A percentile compares a stretch with the other conserved stretches of the same genome.
These are phyloP conservation scores for Kluyveromyces sp. DNA, from an alignment of 1,139 yeast species.

Conservation along the genomic window DNA sequence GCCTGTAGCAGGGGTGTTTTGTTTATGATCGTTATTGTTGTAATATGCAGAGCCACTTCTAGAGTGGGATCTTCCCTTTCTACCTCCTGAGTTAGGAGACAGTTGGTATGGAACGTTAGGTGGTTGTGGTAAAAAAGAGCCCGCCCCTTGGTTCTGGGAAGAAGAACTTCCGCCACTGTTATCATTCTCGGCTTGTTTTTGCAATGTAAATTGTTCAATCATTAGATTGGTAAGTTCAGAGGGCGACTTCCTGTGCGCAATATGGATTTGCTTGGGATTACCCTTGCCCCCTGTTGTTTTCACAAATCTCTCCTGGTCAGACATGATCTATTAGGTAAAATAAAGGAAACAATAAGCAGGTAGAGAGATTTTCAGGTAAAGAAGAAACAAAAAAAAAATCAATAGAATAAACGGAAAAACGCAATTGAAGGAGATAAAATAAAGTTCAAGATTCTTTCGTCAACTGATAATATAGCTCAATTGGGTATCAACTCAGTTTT, in stretches of 20 bases:
- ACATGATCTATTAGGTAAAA: neutral
- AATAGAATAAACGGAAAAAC: no score
- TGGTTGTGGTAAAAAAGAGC: constrained; percentile 17
- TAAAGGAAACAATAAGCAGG: no score
- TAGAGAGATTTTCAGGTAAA: no score
- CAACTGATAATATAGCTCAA: no score
- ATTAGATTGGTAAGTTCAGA: constrained; percentile 89
- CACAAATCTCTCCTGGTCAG: constrained; percentile 10
- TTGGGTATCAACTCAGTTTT: no score
- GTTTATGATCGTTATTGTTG: constrained; percentile 23
- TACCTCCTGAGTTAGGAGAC: constrained; percentile 15
- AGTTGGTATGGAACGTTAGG: constrained; percentile 27
- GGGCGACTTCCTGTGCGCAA: constrained; percentile 92
- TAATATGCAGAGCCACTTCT: constrained; percentile 28
- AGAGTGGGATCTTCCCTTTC: constrained; percentile 29
- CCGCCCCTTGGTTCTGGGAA: constrained; percentile 45
- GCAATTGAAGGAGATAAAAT: no score
- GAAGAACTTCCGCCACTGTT: constrained; percentile 89
- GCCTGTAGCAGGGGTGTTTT: constrained; percentile 18
- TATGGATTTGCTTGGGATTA: constrained; percentile 54
- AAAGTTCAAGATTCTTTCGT: no score
- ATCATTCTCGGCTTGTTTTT: constrained; percentile 83
- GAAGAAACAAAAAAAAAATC: no score
- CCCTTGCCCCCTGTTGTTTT: constrained; percentile 35
- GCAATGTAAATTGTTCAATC: constrained; percentile 89